Conservation (phyloP, 83 land plant species). For the Larix sibirica region DNA sequence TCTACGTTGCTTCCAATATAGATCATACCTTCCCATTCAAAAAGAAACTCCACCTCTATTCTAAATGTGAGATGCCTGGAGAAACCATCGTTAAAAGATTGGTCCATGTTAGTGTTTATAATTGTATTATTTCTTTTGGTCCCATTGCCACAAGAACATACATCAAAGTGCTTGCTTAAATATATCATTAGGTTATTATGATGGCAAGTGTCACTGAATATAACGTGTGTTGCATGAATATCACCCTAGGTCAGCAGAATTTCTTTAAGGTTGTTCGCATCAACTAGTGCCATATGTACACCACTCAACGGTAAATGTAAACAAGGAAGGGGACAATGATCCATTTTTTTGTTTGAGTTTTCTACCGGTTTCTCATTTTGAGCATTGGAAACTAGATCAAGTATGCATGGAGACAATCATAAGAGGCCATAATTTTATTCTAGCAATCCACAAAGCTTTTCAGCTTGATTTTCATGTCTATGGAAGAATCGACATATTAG, state of each 20-base stretch:
- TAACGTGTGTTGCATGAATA: constrained; percentile 75
- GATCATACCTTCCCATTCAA: no score
- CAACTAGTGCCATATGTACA: constrained; percentile 13
- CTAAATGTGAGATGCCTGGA: constrained; percentile 85
- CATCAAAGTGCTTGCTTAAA: background rate
- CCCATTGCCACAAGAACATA: background rate
- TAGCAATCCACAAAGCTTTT: constrained; percentile 1
- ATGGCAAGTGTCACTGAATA: constrained; percentile 2
- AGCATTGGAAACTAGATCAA: constrained; percentile 10
- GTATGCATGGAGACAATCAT: constrained; percentile 9
- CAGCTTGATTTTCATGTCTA: background rate
- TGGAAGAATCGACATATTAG: background rate
- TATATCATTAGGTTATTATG: background rate
- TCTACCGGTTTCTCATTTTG: constrained; percentile 36
- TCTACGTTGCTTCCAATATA: no score
- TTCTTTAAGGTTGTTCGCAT: constrained; percentile 13
- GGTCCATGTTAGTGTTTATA: constrained; percentile 3
- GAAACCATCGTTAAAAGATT: constrained; percentile 17
- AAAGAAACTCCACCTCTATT: constrained; percentile 85
- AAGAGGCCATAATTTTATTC: constrained; percentile 55
- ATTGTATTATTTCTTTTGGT: background rate
- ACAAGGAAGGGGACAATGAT: constrained; percentile 69
- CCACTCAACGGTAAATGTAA: constrained; percentile 42
- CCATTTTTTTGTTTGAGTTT: no score
- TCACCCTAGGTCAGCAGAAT: constrained; percentile 56